phyloP scores from a whole-genome alignment of 1,139 yeast genomes.

The Arxiozyma heterogenica region DNA sequence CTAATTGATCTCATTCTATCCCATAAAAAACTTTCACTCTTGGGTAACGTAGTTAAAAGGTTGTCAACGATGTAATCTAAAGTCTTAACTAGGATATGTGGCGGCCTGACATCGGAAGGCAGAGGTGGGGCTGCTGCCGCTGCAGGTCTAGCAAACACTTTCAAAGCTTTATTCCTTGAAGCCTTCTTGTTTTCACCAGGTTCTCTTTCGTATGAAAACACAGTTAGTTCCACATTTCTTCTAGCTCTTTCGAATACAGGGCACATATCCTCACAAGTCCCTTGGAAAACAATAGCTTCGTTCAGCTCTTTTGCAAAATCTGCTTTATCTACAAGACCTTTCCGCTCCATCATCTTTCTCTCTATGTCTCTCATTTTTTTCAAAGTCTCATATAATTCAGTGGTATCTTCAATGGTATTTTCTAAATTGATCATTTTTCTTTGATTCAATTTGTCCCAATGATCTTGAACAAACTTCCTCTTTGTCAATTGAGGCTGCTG shows the following conservation, averaged over 20 bases:
- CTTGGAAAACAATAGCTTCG: constrained; percentile 81
- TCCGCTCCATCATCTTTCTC: constrained; percentile 66
- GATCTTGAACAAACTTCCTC: constrained; percentile 30
- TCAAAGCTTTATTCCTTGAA: constrained; percentile 58
- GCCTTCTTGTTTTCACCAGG: constrained; percentile 49
- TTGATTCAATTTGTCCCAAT: constrained; percentile 55
- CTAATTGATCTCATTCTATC: constrained; percentile 96
- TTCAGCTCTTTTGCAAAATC: constrained; percentile 70
- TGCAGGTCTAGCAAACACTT: constrained; percentile 93
- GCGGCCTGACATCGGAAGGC: constrained; percentile 96
- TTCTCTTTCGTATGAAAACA: constrained; percentile 68
- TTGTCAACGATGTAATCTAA: constrained; percentile 61
- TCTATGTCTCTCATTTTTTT: constrained; percentile 72
- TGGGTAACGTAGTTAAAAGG: constrained; percentile 60
- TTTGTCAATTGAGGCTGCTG: constrained; percentile 31
- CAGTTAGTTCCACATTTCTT: constrained; percentile 81
- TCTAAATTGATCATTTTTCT: constrained; percentile 39
- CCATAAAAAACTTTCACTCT: constrained; percentile 90
- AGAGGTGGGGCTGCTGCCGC: constrained; percentile 98
- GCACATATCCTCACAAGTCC: constrained; percentile 90
- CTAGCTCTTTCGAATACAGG: constrained; percentile 88
- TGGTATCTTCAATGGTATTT: constrained; percentile 34
- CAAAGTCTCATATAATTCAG: constrained; percentile 46
- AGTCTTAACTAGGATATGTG: constrained; percentile 56
- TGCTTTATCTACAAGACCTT: constrained; percentile 83